A percentile compares a stretch with the other conserved stretches of the same genome.
phyloP scores from a whole-genome alignment of 768 basidiomycete genomes.

The Termitomyces sp. region DNA sequence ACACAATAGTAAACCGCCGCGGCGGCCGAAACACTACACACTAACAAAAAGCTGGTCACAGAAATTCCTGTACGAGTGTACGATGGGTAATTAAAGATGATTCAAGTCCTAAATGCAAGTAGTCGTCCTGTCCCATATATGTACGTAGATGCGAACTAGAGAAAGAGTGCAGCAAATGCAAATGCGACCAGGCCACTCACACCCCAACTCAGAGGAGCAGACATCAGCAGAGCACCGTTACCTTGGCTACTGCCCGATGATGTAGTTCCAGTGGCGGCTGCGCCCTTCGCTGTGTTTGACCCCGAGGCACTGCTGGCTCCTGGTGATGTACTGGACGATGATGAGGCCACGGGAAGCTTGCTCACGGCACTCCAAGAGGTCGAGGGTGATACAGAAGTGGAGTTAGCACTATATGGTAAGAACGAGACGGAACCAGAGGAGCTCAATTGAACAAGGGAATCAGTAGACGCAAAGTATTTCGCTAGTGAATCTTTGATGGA shows the following conservation, averaged over 20 bases:
- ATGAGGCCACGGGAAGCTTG: slow-evolving; percentile 38
- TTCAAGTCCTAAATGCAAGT: background rate
- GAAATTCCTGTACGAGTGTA: background rate
- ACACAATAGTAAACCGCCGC: no score
- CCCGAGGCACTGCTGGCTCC: background rate
- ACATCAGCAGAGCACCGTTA: slow-evolving; percentile 6
- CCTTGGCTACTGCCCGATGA: background rate
- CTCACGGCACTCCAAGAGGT: slow-evolving; percentile 45
- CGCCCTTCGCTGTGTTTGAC: slow-evolving; percentile 11
- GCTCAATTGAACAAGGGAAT: slow-evolving; percentile 63
- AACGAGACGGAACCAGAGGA: slow-evolving; percentile 54
- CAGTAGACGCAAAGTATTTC: slow-evolving; percentile 57
- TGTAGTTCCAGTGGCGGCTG: slow-evolving; percentile 4
- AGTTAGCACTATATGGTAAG: slow-evolving; percentile 49
- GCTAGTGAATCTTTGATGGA: slow-evolving; percentile 51
- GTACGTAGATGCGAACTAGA: background rate
- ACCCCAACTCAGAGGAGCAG: slow-evolving; percentile 5
- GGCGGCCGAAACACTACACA: background rate
- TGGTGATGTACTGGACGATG: slow-evolving; percentile 16
- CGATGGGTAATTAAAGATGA: no score
- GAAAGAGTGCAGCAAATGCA: slow-evolving; percentile 7
- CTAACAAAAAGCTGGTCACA: no score
- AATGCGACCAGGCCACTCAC: slow-evolving; percentile 5
- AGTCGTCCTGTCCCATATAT: background rate
- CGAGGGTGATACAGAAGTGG: slow-evolving; percentile 33